Base-by-base conservation (phyloP, 306 rosid genomes). In the Inga oerstediana region DNA sequence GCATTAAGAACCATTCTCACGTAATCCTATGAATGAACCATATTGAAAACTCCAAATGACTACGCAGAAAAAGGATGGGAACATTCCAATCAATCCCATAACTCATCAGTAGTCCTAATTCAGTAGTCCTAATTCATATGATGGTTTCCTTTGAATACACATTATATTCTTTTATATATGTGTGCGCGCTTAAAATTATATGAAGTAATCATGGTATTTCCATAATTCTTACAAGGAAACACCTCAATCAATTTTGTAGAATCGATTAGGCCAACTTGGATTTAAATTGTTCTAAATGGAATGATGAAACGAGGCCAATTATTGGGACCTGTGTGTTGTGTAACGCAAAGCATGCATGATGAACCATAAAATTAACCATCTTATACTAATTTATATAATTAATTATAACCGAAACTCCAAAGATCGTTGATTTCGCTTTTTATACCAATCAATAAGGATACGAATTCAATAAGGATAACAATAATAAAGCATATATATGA, bases 1-100 rank as follows among this genome's bases (percentile, higher is more conserved):
- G 54, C 22, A 72, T 45, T 45, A 72, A 45, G 13, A 72, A 45
- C 41, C 58, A 72, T 72, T 72, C 54, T 82, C 71, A 65, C 83
- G 87, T 68, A 78, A 81, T 15, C 65, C 71, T 19, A 35, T 7
- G 76, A 74, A 61, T 7, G 76, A 74, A 61, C 64, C 7, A 15
- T 86, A 64, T 73, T 17, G 59, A 80, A 84, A 80, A 46, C 74
- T 58, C 13, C 69, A 62, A 80, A 78, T 81, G 83, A 84, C 58
- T 75, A 78, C 45, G 19, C 19, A 9, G 54, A 58, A 37, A 20
- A 37, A 74, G 59, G 15, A 68, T 37, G 48, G 24, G 15, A 35
- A 81, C 11, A 43, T 0, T 49, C 22, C 59, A 64, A 82, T 61
- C 79, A 77, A 77, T 51, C 49, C 15, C 43, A 56, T 66, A 32